Conservation (phyloP, 768 basidiomycete species). For the Naematelia aurantialba region DNA sequence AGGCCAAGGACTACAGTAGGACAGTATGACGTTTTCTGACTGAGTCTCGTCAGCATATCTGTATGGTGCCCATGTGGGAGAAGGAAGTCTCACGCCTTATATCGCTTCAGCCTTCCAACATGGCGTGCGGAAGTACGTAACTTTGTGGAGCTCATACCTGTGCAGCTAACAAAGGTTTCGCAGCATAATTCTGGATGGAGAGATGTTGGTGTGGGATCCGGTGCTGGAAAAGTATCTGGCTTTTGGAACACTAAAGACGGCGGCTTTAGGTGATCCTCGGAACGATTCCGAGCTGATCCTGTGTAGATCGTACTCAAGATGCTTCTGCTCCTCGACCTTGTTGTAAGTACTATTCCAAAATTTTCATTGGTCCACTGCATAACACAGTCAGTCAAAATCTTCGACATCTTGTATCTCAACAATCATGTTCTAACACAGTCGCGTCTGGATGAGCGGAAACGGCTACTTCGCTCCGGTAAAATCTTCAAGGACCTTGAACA, state of each 20-base stretch:
- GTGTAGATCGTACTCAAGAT: conserved; percentile 52
- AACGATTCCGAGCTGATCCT: not conserved
- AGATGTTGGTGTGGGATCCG: conserved; percentile 99
- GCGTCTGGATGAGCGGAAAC: conserved; percentile 71
- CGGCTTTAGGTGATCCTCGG: conserved; percentile 66
- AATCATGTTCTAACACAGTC: conserved; percentile 63
- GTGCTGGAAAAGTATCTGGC: conserved; percentile 79
- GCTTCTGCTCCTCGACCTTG: conserved; percentile 79
- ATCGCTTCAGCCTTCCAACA: conserved; percentile 73
- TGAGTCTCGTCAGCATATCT: conserved; percentile 75
- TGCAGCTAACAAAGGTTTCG: conserved; percentile 6
- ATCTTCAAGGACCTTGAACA: conserved; percentile 36
- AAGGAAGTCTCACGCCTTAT: conserved; percentile 81
- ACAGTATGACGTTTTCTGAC: not conserved
- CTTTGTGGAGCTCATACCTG: not conserved
- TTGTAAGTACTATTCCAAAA: conserved; percentile 62
- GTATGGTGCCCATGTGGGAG: conserved; percentile 75
- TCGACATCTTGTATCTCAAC: conserved; percentile 87
- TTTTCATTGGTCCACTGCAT: not conserved
- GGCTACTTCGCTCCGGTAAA: conserved; percentile 59
- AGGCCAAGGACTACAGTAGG: conserved; percentile 42
- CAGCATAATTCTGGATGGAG: conserved; percentile 92
- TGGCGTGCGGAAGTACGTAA: conserved; percentile 74
- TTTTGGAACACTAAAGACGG: conserved; percentile 90
- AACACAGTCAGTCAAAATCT: conserved; percentile 73